Evolutionary conservation across 2,329 filamentous ascomycete species (phyloP).

Genomic region (Ilyonectria robusta): DNA sequence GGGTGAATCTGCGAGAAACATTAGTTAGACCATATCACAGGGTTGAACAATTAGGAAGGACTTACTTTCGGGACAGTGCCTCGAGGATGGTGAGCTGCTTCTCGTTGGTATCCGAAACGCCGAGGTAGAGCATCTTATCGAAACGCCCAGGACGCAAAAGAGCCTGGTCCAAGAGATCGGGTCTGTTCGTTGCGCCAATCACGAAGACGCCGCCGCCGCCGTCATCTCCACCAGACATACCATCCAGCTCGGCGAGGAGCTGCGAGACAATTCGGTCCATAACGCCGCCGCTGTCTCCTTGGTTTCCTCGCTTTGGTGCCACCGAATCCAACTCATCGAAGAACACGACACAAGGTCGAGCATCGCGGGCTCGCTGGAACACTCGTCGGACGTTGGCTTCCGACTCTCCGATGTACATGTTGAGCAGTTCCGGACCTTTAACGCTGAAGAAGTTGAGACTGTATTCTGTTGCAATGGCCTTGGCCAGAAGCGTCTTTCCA

Average conservation of each 20-base stretch:
- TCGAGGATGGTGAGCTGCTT: constrained; percentile 97
- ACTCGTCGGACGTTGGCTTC: constrained; percentile 93
- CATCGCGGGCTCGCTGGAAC: constrained; percentile 89
- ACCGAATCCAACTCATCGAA: constrained; percentile 95
- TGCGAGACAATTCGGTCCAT: constrained; percentile 99
- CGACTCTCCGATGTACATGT: constrained; percentile 97
- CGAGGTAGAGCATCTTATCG: constrained; percentile 98
- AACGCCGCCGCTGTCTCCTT: constrained; percentile 96
- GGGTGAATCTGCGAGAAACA: constrained; percentile 77
- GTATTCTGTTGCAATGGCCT: constrained; percentile 94
- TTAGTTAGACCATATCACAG: constrained; percentile 26
- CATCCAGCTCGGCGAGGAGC: constrained; percentile 93
- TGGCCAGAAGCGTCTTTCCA: constrained; percentile 92
- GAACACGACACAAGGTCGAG: constrained; percentile 90
- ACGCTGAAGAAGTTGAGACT: constrained; percentile 95
- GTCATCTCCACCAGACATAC: constrained; percentile 95
- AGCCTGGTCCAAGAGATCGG: constrained; percentile 92
- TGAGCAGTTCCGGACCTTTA: constrained; percentile 91
- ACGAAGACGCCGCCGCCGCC: constrained; percentile 92
- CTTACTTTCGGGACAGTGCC: constrained; percentile 92
- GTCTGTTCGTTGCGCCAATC: constrained; percentile 95
- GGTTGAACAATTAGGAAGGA: constrained; percentile 41
- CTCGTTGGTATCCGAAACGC: constrained; percentile 95
- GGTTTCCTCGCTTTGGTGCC: constrained; percentile 95
- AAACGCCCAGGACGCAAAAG: constrained; percentile 91